phyloP scores from a whole-genome alignment of 345 rosid species.

The Sonneratia caseolaris region DNA sequence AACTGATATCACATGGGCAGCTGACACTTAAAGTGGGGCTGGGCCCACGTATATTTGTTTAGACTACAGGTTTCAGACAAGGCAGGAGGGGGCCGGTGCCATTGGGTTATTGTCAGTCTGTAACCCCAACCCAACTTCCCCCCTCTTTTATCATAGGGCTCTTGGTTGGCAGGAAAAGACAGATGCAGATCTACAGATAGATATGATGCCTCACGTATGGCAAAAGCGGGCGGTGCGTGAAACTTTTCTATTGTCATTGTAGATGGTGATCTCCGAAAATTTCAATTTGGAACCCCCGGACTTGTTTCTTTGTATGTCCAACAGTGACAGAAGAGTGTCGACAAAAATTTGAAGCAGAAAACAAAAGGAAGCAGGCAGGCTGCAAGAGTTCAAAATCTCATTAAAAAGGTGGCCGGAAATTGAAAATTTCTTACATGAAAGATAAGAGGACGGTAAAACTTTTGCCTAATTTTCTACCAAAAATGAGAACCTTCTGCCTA shows the following conservation, averaged over 20 bases:
- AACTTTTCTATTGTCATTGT: constrained; percentile 14
- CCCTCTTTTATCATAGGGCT: constrained; percentile 1
- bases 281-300: neutral
- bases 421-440: neutral
- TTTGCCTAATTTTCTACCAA: too few relatives aligned
- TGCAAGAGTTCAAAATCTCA: neutral
- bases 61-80: neutral
- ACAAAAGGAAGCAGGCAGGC: neutral
- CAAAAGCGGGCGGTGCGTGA: constrained; percentile 17
- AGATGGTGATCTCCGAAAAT: neutral
- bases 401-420: neutral
- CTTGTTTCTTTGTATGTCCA: neutral
- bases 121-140: neutral
- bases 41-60: neutral
- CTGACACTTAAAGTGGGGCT: constrained; percentile 13
- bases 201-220: constrained; percentile 15
- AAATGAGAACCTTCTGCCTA: too few relatives aligned
- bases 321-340: neutral
- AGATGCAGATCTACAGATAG: constrained; percentile 11
- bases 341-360: neutral
- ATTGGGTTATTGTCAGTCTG: constrained; percentile 8
- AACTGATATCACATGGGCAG: constrained; percentile 25
- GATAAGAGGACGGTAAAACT: neutral
- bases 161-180: constrained; percentile 14
- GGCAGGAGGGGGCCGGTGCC: constrained; percentile 18